These are phyloP conservation scores for Spiraea crenata DNA, from an alignment of 331 rosid species.

Conservation along the genomic window DNA sequence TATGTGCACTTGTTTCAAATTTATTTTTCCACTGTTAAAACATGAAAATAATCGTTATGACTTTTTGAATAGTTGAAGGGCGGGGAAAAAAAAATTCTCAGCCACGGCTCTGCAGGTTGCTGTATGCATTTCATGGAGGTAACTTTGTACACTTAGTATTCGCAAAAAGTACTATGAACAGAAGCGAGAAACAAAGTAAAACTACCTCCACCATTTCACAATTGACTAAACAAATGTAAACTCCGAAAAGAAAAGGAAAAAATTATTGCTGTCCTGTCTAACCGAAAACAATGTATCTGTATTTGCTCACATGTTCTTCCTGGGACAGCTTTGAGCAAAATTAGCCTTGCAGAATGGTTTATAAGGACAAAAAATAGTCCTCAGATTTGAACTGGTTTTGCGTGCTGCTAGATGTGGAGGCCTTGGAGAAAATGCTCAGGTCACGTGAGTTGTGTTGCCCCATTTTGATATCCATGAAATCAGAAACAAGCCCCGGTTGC, in stretches of 20 bases:
- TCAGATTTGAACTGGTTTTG: conserved; percentile 23
- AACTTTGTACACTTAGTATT: conserved; percentile 2
- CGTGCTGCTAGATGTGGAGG: conserved; percentile 25
- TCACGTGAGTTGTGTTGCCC: conserved; percentile 17
- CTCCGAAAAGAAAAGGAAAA: too few relatives aligned
- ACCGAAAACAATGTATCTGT: background rate
- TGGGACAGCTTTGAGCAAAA: background rate
- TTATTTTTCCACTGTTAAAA: too few relatives aligned
- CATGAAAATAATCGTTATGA: too few relatives aligned
- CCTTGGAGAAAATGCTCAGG: conserved; percentile 32
- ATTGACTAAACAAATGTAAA: conserved; percentile 5
- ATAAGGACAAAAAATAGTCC: background rate
- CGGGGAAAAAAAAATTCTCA: too few relatives aligned
- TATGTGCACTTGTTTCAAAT: too few relatives aligned
- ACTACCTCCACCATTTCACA: background rate
- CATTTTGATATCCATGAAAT: conserved; percentile 52
- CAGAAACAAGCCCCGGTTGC: conserved; percentile 45
- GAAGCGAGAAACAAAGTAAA: conserved; percentile 7
- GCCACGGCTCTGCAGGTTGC: too few relatives aligned
- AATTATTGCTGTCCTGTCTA: background rate
- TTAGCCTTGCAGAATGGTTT: background rate
- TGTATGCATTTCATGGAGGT: background rate
- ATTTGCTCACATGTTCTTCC: background rate
- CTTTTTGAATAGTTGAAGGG: too few relatives aligned
- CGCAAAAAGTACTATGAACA: conserved; percentile 2